These are phyloP conservation scores for Beta vulgaris DNA, from an alignment of 148 eudicot genomes.

Conservation along the genomic window DNA sequence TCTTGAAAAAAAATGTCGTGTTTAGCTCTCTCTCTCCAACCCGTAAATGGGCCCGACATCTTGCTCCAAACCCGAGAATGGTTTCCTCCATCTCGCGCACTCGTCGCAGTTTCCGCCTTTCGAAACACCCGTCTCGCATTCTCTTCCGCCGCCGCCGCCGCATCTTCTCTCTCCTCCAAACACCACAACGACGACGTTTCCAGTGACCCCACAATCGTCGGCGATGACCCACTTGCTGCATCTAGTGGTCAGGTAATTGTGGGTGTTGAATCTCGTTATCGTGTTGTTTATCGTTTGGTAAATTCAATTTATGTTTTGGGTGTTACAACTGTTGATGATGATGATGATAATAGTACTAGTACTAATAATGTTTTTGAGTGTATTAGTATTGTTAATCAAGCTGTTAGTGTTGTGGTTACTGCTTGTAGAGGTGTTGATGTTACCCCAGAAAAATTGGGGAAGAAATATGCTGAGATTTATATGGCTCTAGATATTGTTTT, in stretches of 20 bases:
- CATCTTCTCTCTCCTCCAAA: conserved; percentile 32
- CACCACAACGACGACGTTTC: conserved; percentile 39
- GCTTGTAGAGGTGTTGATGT: conserved; percentile 84
- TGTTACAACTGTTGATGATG: conserved; percentile 73
- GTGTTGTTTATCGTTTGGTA: conserved; percentile 82
- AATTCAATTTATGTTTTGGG: conserved; percentile 82
- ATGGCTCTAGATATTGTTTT: conserved; percentile 94
- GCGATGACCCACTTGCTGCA: conserved; percentile 90
- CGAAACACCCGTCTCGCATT: conserved; percentile 71
- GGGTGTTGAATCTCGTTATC: conserved; percentile 70
- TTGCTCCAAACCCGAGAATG: conserved; percentile 96
- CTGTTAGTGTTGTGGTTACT: conserved; percentile 69
- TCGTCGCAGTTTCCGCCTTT: conserved; percentile 78
- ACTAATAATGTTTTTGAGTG: conserved; percentile 69
- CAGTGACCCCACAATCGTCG: conserved; percentile 61
- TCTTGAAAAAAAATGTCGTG: too few relatives aligned
- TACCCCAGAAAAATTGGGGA: conserved; percentile 72
- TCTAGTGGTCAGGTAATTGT: conserved; percentile 89
- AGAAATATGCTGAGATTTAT: conserved; percentile 83
- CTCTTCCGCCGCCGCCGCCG: conserved; percentile 43
- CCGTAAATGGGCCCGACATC: conserved; percentile 78
- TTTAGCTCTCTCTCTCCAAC: conserved; percentile 86
- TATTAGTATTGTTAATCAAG: conserved; percentile 83
- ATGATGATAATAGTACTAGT: conserved; percentile 13
- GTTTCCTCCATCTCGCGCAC: conserved; percentile 95